Base-by-base conservation (phyloP, 257 asterid genomes). In the Gentiana macrophylla region DNA sequence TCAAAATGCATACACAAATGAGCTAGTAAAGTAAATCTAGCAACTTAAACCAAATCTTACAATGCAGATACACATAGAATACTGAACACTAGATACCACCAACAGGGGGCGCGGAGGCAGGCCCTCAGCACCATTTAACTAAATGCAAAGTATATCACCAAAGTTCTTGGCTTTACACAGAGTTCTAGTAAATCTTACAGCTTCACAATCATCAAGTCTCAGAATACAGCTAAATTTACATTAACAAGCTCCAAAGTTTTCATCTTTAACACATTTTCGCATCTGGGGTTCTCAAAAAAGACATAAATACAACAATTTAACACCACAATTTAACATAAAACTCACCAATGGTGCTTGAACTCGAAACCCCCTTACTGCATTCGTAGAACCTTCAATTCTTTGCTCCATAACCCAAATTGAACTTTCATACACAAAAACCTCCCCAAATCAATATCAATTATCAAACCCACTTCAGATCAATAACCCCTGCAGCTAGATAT, bases 321-420 rank as follows among this genome's bases (percentile, higher is more conserved):
- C 55, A 50, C 37, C 45, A 49, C 37, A 57, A 47, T 36, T 51
- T 57, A 58, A 56, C 62, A 2, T 6, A 44, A 64, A 24, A 67
- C 86, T 81, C 77, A 89, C 95, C 94, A 89, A 74, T 63, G 95
- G 94, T 77, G 97, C 87, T 70, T 83, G 97, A 67, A 83, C 81
- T 77, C 97, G 74, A 72, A 65, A 77, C 61, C 81, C 86, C 91
- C 95, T 89, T 38, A 71, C 84, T 52, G 58, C 89, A 76, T 79
- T 77, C 37, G 89, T 79, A 58, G 89, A 79, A 84, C 94, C 79
- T 79, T 83, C 94, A 66, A 67, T 63, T 24, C 73, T 76, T 66
- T 79, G 89, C 75, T 83, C 94, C 95, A 68, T 77, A 70, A 5
- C 45, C 73, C 24, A 24, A 24, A 24, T 24, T 24, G 24, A 24